These are phyloP conservation scores for Fistulinella prunicolor DNA, from an alignment of 768 basidiomycete genomes.

Conservation along the genomic window DNA sequence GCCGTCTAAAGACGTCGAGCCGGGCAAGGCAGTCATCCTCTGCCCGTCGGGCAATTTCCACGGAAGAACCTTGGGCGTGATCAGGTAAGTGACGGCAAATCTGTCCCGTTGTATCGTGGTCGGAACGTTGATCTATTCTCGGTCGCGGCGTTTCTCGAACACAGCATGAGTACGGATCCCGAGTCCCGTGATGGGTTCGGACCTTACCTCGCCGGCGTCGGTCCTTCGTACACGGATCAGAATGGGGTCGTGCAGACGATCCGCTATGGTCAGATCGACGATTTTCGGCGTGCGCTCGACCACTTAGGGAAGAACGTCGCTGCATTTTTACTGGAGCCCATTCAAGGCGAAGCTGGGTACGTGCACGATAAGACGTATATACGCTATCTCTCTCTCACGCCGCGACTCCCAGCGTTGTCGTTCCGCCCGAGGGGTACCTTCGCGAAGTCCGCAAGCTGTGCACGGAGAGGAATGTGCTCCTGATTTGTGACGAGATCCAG, in stretches of 20 bases:
- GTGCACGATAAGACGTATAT: slow-evolving; percentile 24
- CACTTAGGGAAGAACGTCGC: slow-evolving; percentile 80
- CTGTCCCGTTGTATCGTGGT: neutral
- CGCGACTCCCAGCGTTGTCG: slow-evolving; percentile 92
- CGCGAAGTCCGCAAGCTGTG: slow-evolving; percentile 74
- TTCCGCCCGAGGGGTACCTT: slow-evolving; percentile 88
- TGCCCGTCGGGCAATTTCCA: slow-evolving; percentile 93
- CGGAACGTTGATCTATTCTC: slow-evolving; percentile 8
- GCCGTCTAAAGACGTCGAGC: slow-evolving; percentile 49
- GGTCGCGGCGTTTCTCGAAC: too few relatives aligned
- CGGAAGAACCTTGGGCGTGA: slow-evolving; percentile 86
- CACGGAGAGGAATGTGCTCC: slow-evolving; percentile 88
- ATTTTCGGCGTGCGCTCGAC: slow-evolving; percentile 79
- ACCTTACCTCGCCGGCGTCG: slow-evolving; percentile 83
- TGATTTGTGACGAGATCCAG: slow-evolving; percentile 98
- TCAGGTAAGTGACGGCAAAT: slow-evolving; percentile 49
- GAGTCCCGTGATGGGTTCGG: slow-evolving; percentile 87
- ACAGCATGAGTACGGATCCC: slow-evolving; percentile 92
- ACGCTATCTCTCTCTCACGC: too few relatives aligned
- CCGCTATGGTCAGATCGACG: slow-evolving; percentile 79
- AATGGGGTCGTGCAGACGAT: slow-evolving; percentile 53
- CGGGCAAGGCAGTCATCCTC: slow-evolving; percentile 79
- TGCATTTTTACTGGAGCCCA: slow-evolving; percentile 95
- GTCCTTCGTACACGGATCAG: slow-evolving; percentile 67
- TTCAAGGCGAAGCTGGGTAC: slow-evolving; percentile 98